Base-by-base conservation (phyloP, 2,329 filamentous ascomycete genomes). In the Diaporthe vexans region DNA sequence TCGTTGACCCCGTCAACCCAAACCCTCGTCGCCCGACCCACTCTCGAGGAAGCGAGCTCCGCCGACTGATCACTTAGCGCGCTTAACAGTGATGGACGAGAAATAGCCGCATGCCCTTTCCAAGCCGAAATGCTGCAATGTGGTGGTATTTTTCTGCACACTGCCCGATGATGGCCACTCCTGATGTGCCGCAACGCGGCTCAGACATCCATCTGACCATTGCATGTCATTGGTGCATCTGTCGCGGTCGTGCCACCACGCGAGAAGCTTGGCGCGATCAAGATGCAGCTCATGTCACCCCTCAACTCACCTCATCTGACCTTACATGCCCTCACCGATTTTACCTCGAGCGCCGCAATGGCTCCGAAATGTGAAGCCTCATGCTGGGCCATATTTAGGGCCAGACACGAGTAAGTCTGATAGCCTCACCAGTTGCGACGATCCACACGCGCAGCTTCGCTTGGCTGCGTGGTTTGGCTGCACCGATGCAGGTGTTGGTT, bases 401-500 rank as follows among this genome's bases (percentile, higher is more conserved):
- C 15, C 4, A 29, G 48, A 26, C 48, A 10, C 33, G 19, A 26
- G 19, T 24, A 51, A 40, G 33, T 15, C n/a, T 15, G 13, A 4
- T 21, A 33, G 33, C 33, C 7, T 54, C n/a, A 13, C 5, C 33
- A 26, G 46, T 67, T 67, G 21, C 19, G 59, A 21, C 29, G 5
- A 26, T 35, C 46, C 17, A 67, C 7, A 19, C 46, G 15, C n/a
- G 33, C 63, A n/a, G n/a, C 24, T 40, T 35, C 13, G 3, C 63
- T 68, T 68, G 48, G 63, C 48, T 54, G 63, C 33, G 24, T 51
- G n/a, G 6, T 46, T 68, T 54, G 33, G 63, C 15, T 68, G 63
- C 63, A 26, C 24, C 63, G 29, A 54, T 68, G 63, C 63, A 8
- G 48, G 63, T 68, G 63, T 68, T 68, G 63, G 63, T 54, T 68